Base-by-base conservation (phyloP, 768 basidiomycete species). In the Trametes villosa region DNA sequence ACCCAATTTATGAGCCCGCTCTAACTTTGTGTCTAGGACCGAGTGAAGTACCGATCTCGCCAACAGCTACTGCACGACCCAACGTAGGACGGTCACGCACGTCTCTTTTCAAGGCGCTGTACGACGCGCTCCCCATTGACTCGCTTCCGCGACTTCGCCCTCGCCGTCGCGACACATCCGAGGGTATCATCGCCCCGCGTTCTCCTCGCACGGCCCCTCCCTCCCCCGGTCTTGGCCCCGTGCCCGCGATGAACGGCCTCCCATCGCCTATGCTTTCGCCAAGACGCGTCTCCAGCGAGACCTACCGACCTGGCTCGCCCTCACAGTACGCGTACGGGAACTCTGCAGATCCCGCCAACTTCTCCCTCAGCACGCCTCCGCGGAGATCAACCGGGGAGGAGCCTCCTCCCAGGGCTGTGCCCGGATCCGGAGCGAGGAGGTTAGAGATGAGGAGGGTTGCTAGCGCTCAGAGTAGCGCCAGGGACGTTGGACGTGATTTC, bases 151-250 rank as follows among this genome's bases (percentile, higher is more conserved):
- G 62, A 64, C 50, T 86, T 5, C 79, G 83, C 20, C 77, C 83
- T 11, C 76, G 77, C 22, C 75, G 83, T n/a, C 77, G 75, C 51
- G 77, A 79, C 36, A 76, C 81, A 8, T 78, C 85, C 15, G 86
- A 91, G 65, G 92, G 90, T 13, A 76, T 93, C 53, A 85, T 94
- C 59, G 85, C 89, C 0, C 88, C 88, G 15, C 83, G 77, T 13
- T 79, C 87, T 17, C 72, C 72, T 1, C 65, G 57, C 11, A 15
- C 53, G 38, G 54, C 64, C 18, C 59, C 59, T 11, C 59, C 66
- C 22, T 66, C 66, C 11, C 70, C 63, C 41, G 63, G 66, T 9
- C 48, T 69, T 50, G 41, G 50, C 26, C 57, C 70, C 27, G 57
- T 64, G 17, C 50, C 65, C 1, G 56, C 63, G 1, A 61, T 63